Conservation (phyloP, 345 rosid species). For the Trapa bicornis region DNA sequence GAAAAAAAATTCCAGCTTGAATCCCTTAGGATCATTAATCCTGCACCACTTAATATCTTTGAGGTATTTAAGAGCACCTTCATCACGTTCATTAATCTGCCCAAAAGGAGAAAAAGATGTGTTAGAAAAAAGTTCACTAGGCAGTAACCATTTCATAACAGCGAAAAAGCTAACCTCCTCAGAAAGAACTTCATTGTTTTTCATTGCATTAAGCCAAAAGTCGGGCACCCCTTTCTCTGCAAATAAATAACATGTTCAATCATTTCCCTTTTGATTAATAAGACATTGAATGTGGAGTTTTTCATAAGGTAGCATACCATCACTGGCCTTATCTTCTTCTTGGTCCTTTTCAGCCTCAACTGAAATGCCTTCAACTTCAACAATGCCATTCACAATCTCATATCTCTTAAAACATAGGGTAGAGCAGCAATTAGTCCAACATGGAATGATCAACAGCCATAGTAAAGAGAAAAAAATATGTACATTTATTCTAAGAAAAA, state of each 20-base stretch:
- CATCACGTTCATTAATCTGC: conserved; percentile 20
- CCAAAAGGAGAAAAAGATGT: neutral
- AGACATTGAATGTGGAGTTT: neutral
- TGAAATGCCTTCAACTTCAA: neutral
- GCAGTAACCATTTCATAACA: neutral
- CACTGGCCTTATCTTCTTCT: neutral
- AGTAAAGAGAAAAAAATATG: no score
- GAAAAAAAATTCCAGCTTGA: conserved; percentile 22
- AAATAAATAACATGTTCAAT: neutral
- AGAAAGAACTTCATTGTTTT: conserved; percentile 66
- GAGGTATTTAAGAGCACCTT: conserved; percentile 18
- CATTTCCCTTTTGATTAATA: neutral
- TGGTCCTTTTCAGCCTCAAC: neutral
- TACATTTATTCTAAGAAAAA: neutral
- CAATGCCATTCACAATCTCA: neutral
- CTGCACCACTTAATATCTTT: conserved; percentile 19
- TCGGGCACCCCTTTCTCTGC: conserved; percentile 65
- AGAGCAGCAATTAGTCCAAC: neutral
- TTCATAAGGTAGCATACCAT: neutral
- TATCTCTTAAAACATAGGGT: neutral
- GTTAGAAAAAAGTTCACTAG: neutral
- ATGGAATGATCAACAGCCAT: neutral
- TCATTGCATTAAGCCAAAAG: conserved; percentile 87
- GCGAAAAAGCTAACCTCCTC: conserved; percentile 39
- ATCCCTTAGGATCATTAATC: conserved; percentile 16